Percentiles rank a stretch among this genome's conserved stretches.
These are phyloP conservation scores for Clarireedia paspali DNA, from an alignment of 2,329 filamentous ascomycete genomes.

Conservation along the genomic window DNA sequence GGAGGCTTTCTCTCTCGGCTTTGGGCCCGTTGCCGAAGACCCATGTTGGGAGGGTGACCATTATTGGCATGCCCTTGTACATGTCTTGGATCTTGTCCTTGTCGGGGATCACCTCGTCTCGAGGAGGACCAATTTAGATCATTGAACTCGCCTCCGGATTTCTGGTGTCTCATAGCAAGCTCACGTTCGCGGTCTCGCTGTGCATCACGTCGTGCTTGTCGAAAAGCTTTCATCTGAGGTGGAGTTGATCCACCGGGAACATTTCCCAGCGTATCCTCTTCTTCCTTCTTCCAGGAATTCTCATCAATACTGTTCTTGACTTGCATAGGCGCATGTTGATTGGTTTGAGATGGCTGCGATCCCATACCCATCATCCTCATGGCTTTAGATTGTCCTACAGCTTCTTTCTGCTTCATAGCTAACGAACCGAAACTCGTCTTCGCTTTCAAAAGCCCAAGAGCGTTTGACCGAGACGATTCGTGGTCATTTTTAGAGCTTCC, in stretches of 20 bases:
- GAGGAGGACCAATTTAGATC: constrained; percentile 14
- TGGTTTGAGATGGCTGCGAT: constrained; percentile 19
- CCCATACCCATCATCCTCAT: constrained; percentile 56
- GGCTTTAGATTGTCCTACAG: constrained; percentile 38
- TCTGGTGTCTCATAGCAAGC: constrained; percentile 21
- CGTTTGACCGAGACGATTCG: constrained; percentile 38
- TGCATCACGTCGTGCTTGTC: constrained; percentile 26
- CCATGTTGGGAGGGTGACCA: constrained; percentile 17
- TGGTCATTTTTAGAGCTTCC: constrained; percentile 32
- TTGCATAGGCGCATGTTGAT: constrained; percentile 31
- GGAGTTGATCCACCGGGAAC: constrained; percentile 11
- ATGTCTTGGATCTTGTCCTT: constrained; percentile 12
- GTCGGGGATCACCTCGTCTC: neutral
- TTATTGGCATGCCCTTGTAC: constrained; percentile 15
- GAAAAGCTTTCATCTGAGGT: constrained; percentile 23
- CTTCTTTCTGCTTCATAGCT: constrained; percentile 38
- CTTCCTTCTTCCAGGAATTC: constrained; percentile 20
- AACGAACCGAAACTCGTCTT: constrained; percentile 64
- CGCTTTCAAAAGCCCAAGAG: constrained; percentile 54
- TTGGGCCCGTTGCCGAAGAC: constrained; percentile 17
- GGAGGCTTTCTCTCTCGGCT: constrained; percentile 24
- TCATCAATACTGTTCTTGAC: constrained; percentile 29
- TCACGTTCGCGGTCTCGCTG: constrained; percentile 28
- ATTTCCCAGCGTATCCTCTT: constrained; percentile 19
- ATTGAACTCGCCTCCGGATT: constrained; percentile 10